Conservation (phyloP, 768 basidiomycete genomes). For the Boletales sp. region DNA sequence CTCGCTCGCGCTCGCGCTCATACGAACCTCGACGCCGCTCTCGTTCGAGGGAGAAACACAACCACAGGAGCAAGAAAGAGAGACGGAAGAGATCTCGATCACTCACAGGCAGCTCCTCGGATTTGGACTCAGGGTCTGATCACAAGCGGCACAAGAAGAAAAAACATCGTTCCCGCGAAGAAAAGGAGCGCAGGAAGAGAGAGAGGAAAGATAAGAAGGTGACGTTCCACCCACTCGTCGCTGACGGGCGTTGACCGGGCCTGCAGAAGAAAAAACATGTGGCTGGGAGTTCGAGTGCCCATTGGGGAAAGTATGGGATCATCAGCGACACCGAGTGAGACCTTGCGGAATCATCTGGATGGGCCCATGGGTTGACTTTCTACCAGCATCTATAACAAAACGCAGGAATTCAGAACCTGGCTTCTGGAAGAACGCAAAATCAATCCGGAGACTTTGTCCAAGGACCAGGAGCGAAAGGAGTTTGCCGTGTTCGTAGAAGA, state of each 20-base stretch:
- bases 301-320: constrained; percentile 91
- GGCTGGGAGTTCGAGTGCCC: constrained; percentile 42
- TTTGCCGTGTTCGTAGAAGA: constrained; percentile 82
- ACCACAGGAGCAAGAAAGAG: constrained; percentile 22
- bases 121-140: constrained; percentile 31
- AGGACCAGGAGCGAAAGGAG: constrained; percentile 83
- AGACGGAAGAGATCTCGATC: constrained; percentile 34
- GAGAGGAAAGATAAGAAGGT: constrained; percentile 74
- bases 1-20: constrained; percentile 24
- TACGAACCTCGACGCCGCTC: constrained; percentile 29
- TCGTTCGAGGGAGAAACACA: constrained; percentile 31
- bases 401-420: constrained; percentile 88
- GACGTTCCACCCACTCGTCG: constrained; percentile 13
- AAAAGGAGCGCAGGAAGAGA: constrained; percentile 52
- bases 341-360: neutral
- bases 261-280: constrained; percentile 57
- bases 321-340: constrained; percentile 82
- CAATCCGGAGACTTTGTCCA: constrained; percentile 85
- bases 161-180: constrained; percentile 42
- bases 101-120: constrained; percentile 40
- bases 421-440: constrained; percentile 88
- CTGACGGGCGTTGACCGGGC: constrained; percentile 1
- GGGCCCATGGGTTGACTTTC: constrained; percentile 11
- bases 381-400: constrained; percentile 73
- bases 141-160: constrained; percentile 43